Conservation (phyloP, 768 basidiomycete species). For the Naganishia vaughanmartiniae region DNA sequence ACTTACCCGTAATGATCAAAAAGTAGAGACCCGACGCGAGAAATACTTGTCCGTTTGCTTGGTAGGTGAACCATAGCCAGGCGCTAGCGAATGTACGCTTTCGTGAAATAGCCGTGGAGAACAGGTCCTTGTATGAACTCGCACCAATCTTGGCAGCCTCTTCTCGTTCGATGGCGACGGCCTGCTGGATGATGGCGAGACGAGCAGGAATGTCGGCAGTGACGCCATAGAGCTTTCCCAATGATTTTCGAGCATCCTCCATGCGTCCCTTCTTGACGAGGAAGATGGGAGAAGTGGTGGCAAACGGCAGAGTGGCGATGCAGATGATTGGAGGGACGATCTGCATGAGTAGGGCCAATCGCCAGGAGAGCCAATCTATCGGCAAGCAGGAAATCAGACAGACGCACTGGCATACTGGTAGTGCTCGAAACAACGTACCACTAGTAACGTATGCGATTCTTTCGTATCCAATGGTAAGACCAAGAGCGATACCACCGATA, state of each 20-base stretch:
- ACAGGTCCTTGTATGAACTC: constrained; percentile 26
- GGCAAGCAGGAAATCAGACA: background rate
- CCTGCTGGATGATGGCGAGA: constrained; percentile 28
- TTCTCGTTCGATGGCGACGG: constrained; percentile 29
- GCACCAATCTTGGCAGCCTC: constrained; percentile 16
- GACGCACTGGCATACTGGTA: background rate
- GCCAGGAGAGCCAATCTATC: constrained; percentile 32
- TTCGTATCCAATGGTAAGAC: constrained; percentile 27
- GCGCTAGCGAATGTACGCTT: constrained; percentile 22
- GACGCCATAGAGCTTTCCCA: constrained; percentile 19
- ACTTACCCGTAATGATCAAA: constrained; percentile 27
- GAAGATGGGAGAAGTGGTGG: constrained; percentile 28
- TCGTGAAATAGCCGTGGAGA: constrained; percentile 10
- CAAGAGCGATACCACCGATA: constrained; percentile 25
- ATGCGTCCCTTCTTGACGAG: constrained; percentile 29
- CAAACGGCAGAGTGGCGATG: constrained; percentile 17
- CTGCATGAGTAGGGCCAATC: constrained; percentile 31
- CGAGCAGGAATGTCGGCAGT: constrained; percentile 29
- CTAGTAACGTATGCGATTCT: constrained; percentile 28
- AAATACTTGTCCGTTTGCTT: constrained; percentile 24
- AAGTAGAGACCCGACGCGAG: constrained; percentile 27
- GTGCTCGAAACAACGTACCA: constrained; percentile 12
- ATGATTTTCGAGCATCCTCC: constrained; percentile 19
- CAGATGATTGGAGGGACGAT: constrained; percentile 23
- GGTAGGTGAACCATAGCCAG: constrained; percentile 23